A percentile compares a stretch with the other conserved stretches of the same genome.
These are phyloP conservation scores for Salicornia ramosissima DNA, from an alignment of 148 eudicot genomes.

Conservation along the genomic window DNA sequence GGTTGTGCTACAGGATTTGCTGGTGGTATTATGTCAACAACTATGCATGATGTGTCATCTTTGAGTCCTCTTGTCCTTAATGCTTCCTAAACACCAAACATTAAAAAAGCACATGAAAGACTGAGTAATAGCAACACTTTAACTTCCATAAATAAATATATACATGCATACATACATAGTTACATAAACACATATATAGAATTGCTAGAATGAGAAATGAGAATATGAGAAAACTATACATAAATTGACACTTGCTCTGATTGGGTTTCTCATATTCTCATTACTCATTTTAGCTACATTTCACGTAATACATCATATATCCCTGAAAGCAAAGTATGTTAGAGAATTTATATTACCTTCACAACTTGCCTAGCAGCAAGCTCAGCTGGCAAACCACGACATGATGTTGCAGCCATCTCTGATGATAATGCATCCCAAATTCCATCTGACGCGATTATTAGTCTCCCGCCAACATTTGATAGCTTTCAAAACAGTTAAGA, in stretches of 20 bases:
- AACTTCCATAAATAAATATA: too few species aligned
- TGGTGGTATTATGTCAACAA: conserved; percentile 81
- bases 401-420: conserved; percentile 71
- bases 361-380: conserved; percentile 86
- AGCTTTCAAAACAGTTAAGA: conserved; percentile 33
- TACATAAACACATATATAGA: too few species aligned
- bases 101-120: not conserved
- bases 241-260: too few species aligned
- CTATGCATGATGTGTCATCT: conserved; percentile 87
- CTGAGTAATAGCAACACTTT: too few species aligned
- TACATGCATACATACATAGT: too few species aligned
- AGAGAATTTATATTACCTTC: conserved; percentile 38
- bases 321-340: too few species aligned
- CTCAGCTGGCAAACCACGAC: conserved; percentile 88
- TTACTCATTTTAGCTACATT: too few species aligned
- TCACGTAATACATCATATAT: not conserved
- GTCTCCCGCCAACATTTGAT: conserved; percentile 76
- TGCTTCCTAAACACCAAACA: conserved; percentile 53
- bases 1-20: conserved; percentile 39
- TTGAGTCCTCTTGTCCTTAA: conserved; percentile 69
- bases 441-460: conserved; percentile 90
- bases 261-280: too few species aligned
- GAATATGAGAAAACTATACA: too few species aligned
- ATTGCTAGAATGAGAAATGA: too few species aligned
- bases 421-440: conserved; percentile 88